Conservation (phyloP, 73 alveolate species). For the Durusdinium trenchii region DNA sequence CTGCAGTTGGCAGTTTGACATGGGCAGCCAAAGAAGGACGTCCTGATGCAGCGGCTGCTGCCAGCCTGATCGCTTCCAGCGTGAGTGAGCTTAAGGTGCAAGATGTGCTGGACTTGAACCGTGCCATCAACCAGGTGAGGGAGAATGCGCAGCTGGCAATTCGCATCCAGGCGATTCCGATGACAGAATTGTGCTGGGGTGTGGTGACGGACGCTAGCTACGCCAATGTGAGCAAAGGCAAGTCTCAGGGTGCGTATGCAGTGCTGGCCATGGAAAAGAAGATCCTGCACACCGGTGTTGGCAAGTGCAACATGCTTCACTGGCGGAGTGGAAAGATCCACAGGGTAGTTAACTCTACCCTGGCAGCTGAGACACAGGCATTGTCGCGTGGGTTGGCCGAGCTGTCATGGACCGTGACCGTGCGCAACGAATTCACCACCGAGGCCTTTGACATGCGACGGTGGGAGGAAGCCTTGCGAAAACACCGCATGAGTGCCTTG, state of each 20-base stretch:
- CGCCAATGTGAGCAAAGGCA: background rate
- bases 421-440: background rate
- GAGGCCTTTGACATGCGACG: background rate
- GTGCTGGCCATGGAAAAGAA: background rate
- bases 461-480: background rate
- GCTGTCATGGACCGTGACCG: constrained; percentile 8
- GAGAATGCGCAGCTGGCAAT: background rate
- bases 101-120: background rate
- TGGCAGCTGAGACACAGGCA: background rate
- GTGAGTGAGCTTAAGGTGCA: background rate
- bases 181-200: background rate
- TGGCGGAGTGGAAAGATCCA: background rate
- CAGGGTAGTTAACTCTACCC: background rate
- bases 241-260: background rate
- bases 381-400: background rate
- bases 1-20: background rate
- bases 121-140: background rate
- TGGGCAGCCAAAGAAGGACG: too few relatives aligned
- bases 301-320: background rate
- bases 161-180: background rate
- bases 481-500: background rate
- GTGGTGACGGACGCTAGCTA: background rate
- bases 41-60: background rate
- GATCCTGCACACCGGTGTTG: background rate
- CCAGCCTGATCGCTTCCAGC: background rate